Conservation (phyloP, 208 protist species). For the Entamoeba histolytica region DNA sequence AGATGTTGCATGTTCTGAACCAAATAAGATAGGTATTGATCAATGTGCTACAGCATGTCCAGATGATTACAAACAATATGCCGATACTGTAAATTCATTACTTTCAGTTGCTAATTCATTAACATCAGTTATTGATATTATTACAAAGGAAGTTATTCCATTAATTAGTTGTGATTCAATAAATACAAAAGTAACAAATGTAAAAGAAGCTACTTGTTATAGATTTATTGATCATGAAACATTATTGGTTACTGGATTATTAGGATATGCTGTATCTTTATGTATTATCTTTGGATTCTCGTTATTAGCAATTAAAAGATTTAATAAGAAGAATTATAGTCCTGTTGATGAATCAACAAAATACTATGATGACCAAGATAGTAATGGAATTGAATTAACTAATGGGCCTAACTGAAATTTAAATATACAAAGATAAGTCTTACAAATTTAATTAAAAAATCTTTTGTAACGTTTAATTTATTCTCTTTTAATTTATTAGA, state of each 20-base stretch:
- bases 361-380: not conserved
- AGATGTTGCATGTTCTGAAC: not conserved
- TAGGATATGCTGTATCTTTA: not conserved
- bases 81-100: not conserved
- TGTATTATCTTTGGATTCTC: not conserved
- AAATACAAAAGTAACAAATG: not conserved
- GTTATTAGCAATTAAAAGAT: not conserved
- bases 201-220: not conserved
- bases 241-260: not conserved
- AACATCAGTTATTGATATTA: not conserved
- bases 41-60: not conserved
- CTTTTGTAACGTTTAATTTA: too few relatives aligned
- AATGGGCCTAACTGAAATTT: too few relatives aligned
- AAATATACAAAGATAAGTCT: too few relatives aligned
- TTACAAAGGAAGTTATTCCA: not conserved
- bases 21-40: not conserved
- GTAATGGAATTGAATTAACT: too few relatives aligned
- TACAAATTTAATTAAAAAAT: too few relatives aligned
- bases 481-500: not conserved
- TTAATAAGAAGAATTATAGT: not conserved
- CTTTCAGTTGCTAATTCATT: not conserved
- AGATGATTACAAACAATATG: not conserved
- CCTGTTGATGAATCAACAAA: not conserved
- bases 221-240: not conserved
- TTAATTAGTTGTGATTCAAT: not conserved